Evolutionary conservation across 2,329 filamentous ascomycete genomes (phyloP).

Genomic region (Hymenoscyphus occultus): DNA sequence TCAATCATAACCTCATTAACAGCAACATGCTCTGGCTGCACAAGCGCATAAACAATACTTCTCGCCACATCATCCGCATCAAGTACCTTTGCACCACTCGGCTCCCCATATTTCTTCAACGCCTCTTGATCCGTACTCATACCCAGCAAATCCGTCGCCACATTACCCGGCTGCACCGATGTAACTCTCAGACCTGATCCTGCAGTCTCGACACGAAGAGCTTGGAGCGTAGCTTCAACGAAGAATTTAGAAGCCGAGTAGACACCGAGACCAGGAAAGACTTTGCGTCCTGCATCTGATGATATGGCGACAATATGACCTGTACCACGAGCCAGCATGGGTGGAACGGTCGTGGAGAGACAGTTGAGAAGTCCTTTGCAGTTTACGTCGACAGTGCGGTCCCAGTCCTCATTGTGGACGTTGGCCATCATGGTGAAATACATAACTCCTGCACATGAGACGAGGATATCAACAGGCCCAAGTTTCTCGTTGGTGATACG

Average conservation of each 20-base stretch:
- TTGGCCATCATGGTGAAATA: constrained; percentile 89
- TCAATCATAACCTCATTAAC: constrained; percentile 81
- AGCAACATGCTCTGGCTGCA: constrained; percentile 71
- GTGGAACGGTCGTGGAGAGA: constrained; percentile 65
- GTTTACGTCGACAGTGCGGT: constrained; percentile 79
- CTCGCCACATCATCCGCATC: constrained; percentile 69
- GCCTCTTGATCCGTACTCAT: constrained; percentile 77
- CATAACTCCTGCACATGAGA: constrained; percentile 81
- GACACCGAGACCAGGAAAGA: constrained; percentile 77
- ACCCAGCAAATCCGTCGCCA: constrained; percentile 66
- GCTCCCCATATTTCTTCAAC: constrained; percentile 74
- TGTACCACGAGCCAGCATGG: constrained; percentile 65
- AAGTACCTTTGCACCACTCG: constrained; percentile 72
- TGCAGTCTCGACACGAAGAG: constrained; percentile 71
- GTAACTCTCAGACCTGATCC: constrained; percentile 72
- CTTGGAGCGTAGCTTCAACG: constrained; percentile 77
- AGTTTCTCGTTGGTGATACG: constrained; percentile 56
- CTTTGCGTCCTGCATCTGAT: constrained; percentile 76
- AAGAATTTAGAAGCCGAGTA: constrained; percentile 86
- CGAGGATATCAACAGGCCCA: constrained; percentile 73
- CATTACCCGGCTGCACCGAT: constrained; percentile 74
- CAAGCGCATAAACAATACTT: constrained; percentile 71
- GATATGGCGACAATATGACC: constrained; percentile 80
- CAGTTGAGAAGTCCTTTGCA: constrained; percentile 79
- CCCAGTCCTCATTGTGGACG: constrained; percentile 70